Conservation (phyloP, 306 rosid species). For the Quercus dentata region DNA sequence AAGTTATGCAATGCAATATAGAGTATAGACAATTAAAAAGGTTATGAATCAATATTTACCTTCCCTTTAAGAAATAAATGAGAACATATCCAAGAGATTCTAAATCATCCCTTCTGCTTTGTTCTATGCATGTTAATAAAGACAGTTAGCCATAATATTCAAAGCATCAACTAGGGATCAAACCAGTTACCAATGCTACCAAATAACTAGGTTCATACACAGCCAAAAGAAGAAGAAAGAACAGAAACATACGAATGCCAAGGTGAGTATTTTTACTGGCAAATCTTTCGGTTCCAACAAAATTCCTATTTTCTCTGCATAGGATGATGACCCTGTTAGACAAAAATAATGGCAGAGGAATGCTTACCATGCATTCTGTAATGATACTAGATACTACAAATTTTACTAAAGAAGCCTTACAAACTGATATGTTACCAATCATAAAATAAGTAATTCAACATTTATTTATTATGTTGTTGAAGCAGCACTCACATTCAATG, state of each 20-base stretch:
- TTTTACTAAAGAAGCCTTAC: too few species aligned
- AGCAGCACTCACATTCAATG: too few species aligned
- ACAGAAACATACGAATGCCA: background rate
- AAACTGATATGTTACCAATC: too few species aligned
- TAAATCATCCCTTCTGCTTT: background rate
- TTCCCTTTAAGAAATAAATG: background rate
- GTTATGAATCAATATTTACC: background rate
- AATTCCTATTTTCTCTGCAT: background rate
- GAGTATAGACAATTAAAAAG: background rate
- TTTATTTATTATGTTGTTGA: too few species aligned
- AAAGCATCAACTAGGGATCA: background rate
- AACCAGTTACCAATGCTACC: background rate
- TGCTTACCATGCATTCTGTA: background rate
- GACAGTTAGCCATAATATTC: background rate
- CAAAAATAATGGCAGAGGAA: background rate
- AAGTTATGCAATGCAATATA: background rate
- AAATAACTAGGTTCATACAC: background rate
- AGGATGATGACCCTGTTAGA: background rate
- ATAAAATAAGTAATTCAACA: too few species aligned
- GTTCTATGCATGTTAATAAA: background rate
- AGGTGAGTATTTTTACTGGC: background rate
- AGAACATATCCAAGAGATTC: constrained; percentile 2
- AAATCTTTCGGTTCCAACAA: background rate
- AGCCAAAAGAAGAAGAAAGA: background rate
- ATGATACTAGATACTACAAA: too few species aligned